Evolutionary conservation across 495 filamentous ascomycete genomes (phyloP), one percentile per base, ranked within the genome.

Genomic region (Aspergillus nidulans): DNA sequence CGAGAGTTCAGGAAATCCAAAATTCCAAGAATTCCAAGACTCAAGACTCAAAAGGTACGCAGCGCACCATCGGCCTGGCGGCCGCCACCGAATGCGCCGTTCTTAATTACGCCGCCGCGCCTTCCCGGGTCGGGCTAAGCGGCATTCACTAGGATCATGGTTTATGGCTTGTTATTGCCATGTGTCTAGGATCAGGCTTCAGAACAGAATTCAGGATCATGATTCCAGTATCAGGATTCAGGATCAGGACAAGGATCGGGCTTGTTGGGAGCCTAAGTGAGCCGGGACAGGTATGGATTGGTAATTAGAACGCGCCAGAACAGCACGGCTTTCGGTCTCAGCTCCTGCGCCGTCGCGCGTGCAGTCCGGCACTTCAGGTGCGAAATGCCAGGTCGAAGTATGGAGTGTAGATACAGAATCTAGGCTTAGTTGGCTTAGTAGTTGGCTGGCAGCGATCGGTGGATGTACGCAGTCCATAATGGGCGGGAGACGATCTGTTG

Each of bases 321-420:
- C 21, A 18, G 39, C 25, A 56, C 45, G 43, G 32, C 54, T 19
- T 56, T 40, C 45, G 54, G 54, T 19, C 54, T 45, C 38, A 57
- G 54, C 54, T 57, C 20, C 30, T 34, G 30, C 30, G 30, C 30
- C 30, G 30, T 13, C 30, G 30, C 30, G 30, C 9, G 5, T 5
- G 26, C 9, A 28, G 26, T 9, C 26, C 26, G 26, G 26, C 9
- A 9, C 26, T 28, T 9, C n/a, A n/a, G n/a, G n/a, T 5, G 12
- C 30, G 30, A 13, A n/a, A n/a, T n/a, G n/a, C n/a, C n/a, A 19
- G 13, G n/a, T 18, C 16, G 38, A 3, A 41, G 16, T 19, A 41
- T 3, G 4, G 38, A 9, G 13, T 41, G 15, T 19, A 19, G 38
- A 41, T 13, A 10, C 26, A 28, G 26, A 28, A 28, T 28, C 26